Conservation (phyloP, 1,284 basidiomycete genomes). For the Ceratobasidium sp. region DNA sequence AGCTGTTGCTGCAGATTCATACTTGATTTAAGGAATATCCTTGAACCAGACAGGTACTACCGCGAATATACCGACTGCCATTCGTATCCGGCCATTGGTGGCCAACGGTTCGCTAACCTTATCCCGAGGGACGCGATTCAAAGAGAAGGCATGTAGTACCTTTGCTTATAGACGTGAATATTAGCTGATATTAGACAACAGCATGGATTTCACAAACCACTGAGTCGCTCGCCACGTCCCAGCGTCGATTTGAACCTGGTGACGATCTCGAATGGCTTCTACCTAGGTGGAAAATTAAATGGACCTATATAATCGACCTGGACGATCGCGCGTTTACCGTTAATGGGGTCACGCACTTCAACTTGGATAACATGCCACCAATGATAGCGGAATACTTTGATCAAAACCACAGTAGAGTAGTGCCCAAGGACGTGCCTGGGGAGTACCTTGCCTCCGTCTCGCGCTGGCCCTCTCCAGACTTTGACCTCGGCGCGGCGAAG, state of each 20-base stretch:
- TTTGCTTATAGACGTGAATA: too few relatives aligned
- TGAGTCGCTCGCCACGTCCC: too few relatives aligned
- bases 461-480: not conserved
- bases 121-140: not conserved
- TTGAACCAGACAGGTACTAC: not conserved
- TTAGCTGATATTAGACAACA: too few relatives aligned
- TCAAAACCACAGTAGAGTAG: too few relatives aligned
- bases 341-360: not conserved
- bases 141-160: not conserved
- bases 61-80: not conserved
- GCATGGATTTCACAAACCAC: too few relatives aligned
- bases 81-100: not conserved
- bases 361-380: slow-evolving; percentile 1
- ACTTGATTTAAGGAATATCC: not conserved
- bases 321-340: slow-evolving; percentile 1
- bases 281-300: not conserved
- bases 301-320: slow-evolving; percentile 24
- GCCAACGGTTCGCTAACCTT: not conserved
- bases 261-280: not conserved
- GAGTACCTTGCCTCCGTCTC: slow-evolving; percentile 1
- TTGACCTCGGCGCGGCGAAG: not conserved
- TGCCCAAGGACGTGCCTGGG: not conserved
- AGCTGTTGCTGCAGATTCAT: not conserved
- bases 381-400: not conserved
- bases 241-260: too few relatives aligned